phyloP scores from a whole-genome alignment of 805 yeast genomes.

The Tetrapisispora fleetii region DNA sequence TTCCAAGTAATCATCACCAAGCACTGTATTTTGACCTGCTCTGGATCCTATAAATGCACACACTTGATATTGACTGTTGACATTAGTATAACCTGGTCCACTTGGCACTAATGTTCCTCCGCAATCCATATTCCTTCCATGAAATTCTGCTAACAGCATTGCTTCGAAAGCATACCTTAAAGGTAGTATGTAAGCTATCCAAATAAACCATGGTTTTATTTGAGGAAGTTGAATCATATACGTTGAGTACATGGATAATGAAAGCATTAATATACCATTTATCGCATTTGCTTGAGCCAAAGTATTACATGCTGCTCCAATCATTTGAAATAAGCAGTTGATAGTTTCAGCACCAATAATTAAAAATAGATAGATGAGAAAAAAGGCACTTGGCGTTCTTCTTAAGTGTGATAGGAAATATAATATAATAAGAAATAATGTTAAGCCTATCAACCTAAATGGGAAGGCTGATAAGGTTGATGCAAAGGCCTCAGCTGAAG shows the following conservation, averaged over 20 bases:
- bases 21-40: constrained; percentile 42
- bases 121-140: constrained; percentile 22
- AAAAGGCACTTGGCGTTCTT: constrained; percentile 45
- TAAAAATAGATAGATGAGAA: constrained; percentile 38
- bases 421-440: constrained; percentile 38
- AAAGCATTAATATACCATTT: constrained; percentile 42
- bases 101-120: constrained; percentile 38
- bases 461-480: constrained; percentile 55
- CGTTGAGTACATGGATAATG: constrained; percentile 48
- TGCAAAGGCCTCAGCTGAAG: constrained; percentile 68
- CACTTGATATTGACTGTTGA: constrained; percentile 31
- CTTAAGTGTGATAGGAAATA: constrained; percentile 51
- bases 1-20: constrained; percentile 50
- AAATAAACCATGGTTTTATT: constrained; percentile 60
- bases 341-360: constrained; percentile 18
- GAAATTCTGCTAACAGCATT: constrained; percentile 28
- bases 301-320: constrained; percentile 41
- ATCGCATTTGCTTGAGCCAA: constrained; percentile 48
- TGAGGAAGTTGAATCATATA: constrained; percentile 47
- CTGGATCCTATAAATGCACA: constrained; percentile 56
- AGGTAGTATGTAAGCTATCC: constrained; percentile 49
- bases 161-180: constrained; percentile 49
- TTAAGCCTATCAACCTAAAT: constrained; percentile 39
- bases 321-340: constrained; percentile 38
- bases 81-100: constrained; percentile 42